phyloP scores from a whole-genome alignment of 306 rosid species.

The Fragaria vesca region DNA sequence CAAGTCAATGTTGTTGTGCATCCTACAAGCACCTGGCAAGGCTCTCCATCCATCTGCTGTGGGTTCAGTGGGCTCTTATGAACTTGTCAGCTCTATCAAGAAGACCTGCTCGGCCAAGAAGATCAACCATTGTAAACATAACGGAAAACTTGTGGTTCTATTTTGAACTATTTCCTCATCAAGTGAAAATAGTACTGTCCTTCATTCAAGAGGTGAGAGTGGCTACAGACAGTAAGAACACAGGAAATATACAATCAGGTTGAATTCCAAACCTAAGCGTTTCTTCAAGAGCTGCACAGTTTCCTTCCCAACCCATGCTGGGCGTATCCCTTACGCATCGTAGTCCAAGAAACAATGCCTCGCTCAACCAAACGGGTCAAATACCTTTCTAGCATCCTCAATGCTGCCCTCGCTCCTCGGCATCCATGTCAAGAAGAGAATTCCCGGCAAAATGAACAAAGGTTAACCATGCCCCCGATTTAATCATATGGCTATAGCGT shows the following conservation, averaged over 20 bases:
- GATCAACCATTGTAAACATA: constrained; percentile 36
- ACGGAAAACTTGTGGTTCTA: constrained; percentile 31
- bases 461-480: constrained; percentile 22
- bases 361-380: constrained; percentile 22
- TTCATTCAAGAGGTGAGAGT: constrained; percentile 29
- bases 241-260: constrained; percentile 28
- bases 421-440: constrained; percentile 38
- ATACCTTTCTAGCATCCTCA: constrained; percentile 33
- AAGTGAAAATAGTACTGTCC: constrained; percentile 30
- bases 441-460: constrained; percentile 29
- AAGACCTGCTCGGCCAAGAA: constrained; percentile 38
- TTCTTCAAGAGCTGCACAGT: constrained; percentile 24
- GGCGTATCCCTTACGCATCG: constrained; percentile 33
- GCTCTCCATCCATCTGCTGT: no score
- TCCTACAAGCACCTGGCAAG: no score
- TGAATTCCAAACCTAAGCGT: constrained; percentile 29
- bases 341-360: constrained; percentile 36
- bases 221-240: constrained; percentile 34
- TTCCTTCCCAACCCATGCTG: constrained; percentile 38
- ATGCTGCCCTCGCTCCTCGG: constrained; percentile 31
- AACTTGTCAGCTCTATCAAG: constrained; percentile 28
- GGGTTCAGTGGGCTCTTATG: not conserved
- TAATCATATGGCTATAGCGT: constrained; percentile 18
- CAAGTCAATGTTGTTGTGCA: constrained; percentile 13
- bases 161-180: constrained; percentile 32